These are phyloP conservation scores for Coleophoma eucalyptorum DNA, from an alignment of 2,329 filamentous ascomycete species.

Conservation along the genomic window DNA sequence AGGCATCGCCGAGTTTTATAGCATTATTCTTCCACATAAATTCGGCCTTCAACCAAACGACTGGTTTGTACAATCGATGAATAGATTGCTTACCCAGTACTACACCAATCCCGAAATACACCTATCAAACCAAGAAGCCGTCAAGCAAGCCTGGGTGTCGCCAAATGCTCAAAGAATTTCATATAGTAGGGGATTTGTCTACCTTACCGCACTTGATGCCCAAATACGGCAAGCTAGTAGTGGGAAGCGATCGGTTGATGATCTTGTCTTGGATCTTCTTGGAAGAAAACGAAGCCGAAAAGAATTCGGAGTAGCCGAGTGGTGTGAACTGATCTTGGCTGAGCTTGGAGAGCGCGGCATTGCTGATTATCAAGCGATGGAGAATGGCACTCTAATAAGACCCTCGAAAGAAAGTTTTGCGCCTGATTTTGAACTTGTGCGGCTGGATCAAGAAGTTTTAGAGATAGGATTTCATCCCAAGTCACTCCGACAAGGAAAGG, in stretches of 20 bases:
- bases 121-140: neutral
- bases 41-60: neutral
- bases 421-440: neutral
- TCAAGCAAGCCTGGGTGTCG: neutral
- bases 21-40: neutral
- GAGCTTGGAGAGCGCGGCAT: too few relatives aligned
- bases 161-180: neutral
- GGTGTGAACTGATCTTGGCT: neutral
- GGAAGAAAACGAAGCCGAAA: neutral
- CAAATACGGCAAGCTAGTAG: neutral
- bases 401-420: neutral
- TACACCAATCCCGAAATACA: neutral
- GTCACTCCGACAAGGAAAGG: neutral
- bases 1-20: neutral
- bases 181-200: neutral
- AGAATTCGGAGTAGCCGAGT: neutral
- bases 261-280: neutral
- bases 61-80: neutral
- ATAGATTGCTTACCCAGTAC: neutral
- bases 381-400: neutral
- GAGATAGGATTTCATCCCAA: neutral
- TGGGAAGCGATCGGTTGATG: neutral
- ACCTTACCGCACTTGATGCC: neutral
- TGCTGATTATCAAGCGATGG: neutral
- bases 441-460: neutral